These are phyloP conservation scores for Ganoderma lucidum DNA, from an alignment of 1,284 basidiomycete species.

Conservation along the genomic window DNA sequence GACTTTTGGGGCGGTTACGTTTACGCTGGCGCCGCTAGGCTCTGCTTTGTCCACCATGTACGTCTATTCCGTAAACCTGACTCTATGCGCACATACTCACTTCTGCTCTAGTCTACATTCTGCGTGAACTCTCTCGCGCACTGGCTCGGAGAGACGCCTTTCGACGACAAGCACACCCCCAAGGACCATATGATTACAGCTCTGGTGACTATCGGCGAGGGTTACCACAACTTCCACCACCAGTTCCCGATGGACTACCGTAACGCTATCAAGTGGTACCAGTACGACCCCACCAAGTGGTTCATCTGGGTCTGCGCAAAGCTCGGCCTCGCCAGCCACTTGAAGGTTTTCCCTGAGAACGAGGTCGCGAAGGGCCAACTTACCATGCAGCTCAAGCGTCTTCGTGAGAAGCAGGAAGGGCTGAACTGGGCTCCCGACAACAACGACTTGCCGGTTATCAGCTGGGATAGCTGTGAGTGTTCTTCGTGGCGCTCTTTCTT, in stretches of 20 bases:
- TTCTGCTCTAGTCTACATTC: constrained; percentile 77
- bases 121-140: constrained; percentile 96
- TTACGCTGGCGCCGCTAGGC: constrained; percentile 85
- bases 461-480: constrained; percentile 84
- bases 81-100: constrained; percentile 17
- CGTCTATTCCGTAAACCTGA: constrained; percentile 40
- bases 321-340: constrained; percentile 84
- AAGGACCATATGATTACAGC: constrained; percentile 90
- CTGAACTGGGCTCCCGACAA: constrained; percentile 84
- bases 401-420: constrained; percentile 74
- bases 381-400: constrained; percentile 91
- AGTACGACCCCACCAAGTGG: constrained; percentile 93
- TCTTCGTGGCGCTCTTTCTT: background rate
- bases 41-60: constrained; percentile 91
- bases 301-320: constrained; percentile 77
- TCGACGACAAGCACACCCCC: constrained; percentile 96
- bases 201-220: constrained; percentile 89
- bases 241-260: constrained; percentile 96
- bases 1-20: constrained; percentile 88
- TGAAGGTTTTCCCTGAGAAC: constrained; percentile 94
- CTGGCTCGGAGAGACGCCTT: constrained; percentile 92
- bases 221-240: constrained; percentile 97
- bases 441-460: constrained; percentile 82
- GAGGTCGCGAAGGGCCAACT: constrained; percentile 92
- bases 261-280: constrained; percentile 93